Evolutionary conservation across 768 basidiomycete species (phyloP).

Genomic region (Tylopilus rubrobrunneus): DNA sequence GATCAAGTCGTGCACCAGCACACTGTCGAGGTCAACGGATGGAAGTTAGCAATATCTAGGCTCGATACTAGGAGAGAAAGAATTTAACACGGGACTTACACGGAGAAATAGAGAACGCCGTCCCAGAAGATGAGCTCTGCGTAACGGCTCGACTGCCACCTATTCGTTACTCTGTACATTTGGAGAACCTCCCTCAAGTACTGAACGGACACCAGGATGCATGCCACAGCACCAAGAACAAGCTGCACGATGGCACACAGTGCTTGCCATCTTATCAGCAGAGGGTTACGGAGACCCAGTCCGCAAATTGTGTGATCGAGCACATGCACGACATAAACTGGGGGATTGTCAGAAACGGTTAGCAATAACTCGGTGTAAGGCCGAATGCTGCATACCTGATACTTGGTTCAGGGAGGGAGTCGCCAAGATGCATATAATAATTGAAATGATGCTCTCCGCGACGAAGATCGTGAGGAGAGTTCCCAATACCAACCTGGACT

Average conservation of each 20-base stretch:
- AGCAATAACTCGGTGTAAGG: no score
- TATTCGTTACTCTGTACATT: neutral
- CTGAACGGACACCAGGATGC: neutral
- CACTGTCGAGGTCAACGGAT: neutral
- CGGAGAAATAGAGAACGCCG: neutral
- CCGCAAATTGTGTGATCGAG: neutral
- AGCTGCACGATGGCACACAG: neutral
- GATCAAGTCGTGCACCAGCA: neutral
- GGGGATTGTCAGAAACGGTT: neutral
- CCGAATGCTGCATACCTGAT: neutral
- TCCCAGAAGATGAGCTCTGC: neutral
- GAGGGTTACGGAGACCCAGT: neutral
- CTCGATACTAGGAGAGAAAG: neutral
- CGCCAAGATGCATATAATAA: neutral
- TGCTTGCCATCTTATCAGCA: neutral
- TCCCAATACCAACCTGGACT: neutral
- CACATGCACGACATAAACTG: neutral
- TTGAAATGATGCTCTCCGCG: neutral
- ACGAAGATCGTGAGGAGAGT: neutral
- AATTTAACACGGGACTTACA: neutral
- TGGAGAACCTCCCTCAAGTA: neutral
- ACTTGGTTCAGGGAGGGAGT: neutral
- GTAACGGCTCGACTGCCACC: neutral
- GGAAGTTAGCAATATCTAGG: no score
- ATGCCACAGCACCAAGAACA: neutral